phyloP scores from a whole-genome alignment of 345 rosid species.

The Odontarrhena argentea region DNA sequence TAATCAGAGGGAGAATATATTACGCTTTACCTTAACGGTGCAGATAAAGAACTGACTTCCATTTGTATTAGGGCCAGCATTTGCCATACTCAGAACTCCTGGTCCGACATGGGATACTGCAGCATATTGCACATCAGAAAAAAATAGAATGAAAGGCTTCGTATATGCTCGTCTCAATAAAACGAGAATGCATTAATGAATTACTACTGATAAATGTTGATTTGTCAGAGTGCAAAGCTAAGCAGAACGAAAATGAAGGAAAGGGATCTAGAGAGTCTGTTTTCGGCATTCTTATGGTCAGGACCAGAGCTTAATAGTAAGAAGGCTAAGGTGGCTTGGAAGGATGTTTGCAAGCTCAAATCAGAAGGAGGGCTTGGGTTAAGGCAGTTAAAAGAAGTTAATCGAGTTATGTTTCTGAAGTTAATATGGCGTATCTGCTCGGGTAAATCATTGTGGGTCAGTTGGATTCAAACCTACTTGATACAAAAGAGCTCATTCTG shows the following conservation, averaged over 20 bases:
- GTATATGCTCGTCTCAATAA: slow-evolving; percentile 11
- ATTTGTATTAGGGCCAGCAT: slow-evolving; percentile 98
- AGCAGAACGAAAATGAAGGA: slow-evolving; percentile 11
- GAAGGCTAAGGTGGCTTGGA: too few relatives aligned
- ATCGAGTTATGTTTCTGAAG: too few relatives aligned
- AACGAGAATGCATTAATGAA: not conserved
- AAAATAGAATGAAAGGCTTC: not conserved
- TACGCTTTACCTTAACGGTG: slow-evolving; percentile 76
- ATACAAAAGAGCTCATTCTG: too few relatives aligned
- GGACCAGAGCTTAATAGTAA: too few relatives aligned
- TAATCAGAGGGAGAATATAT: slow-evolving; percentile 4
- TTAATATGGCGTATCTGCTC: too few relatives aligned
- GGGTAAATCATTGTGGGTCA: too few relatives aligned
- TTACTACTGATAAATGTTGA: slow-evolving; percentile 9
- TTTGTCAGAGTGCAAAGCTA: slow-evolving; percentile 1
- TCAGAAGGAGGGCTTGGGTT: too few relatives aligned
- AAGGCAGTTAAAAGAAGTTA: too few relatives aligned
- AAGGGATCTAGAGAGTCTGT: not conserved
- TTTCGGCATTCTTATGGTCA: too few relatives aligned
- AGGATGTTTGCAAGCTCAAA: too few relatives aligned
- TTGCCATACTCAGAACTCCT: slow-evolving; percentile 97
- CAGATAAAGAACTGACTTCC: slow-evolving; percentile 99
- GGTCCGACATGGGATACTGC: slow-evolving; percentile 94
- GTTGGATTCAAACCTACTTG: too few relatives aligned
- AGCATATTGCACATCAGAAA: slow-evolving; percentile 26